A percentile compares a stretch with the other conserved stretches of the same genome.
phyloP scores from a whole-genome alignment of 2,329 filamentous ascomycete genomes.

The Calonectria hawksworthii region DNA sequence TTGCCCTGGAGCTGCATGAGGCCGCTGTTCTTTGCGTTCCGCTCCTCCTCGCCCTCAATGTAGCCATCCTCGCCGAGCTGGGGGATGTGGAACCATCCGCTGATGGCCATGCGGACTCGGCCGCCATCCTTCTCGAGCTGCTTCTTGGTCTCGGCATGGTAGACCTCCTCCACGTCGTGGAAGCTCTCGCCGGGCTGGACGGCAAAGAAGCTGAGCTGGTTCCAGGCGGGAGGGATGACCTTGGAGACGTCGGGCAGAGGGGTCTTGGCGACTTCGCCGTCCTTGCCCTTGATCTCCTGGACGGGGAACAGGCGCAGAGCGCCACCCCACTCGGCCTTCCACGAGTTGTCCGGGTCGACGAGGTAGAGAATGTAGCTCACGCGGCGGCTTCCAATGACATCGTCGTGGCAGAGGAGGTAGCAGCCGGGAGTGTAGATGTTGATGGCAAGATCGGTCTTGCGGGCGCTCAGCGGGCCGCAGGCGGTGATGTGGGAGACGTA shows the following conservation, averaged over 20 bases:
- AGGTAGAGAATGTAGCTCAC: conserved; percentile 98
- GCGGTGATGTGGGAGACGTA: conserved; percentile 90
- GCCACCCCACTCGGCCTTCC: conserved; percentile 94
- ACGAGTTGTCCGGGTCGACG: conserved; percentile 90
- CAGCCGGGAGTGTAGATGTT: conserved; percentile 98
- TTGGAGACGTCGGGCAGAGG: conserved; percentile 84
- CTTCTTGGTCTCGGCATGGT: conserved; percentile 73
- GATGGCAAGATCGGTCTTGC: conserved; percentile 99
- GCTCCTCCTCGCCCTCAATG: conserved; percentile 88
- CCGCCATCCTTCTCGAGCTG: conserved; percentile 78
- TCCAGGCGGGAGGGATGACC: conserved; percentile 93
- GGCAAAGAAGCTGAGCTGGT: conserved; percentile 97
- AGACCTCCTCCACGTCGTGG: conserved; percentile 98
- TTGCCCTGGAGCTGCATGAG: conserved; percentile 94
- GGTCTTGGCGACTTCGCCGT: conserved; percentile 82
- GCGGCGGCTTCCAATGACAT: conserved; percentile 96
- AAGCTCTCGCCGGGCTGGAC: conserved; percentile 99
- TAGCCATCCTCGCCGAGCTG: conserved; percentile 95
- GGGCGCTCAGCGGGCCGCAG: conserved; percentile 88
- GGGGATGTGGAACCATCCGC: conserved; percentile 98
- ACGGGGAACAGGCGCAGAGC: conserved; percentile 89
- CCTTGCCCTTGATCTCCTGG: conserved; percentile 69
- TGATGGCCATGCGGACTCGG: conserved; percentile 95
- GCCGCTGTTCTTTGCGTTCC: conserved; percentile 89
- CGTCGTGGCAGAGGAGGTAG: conserved; percentile 96